Evolutionary conservation across 2,329 filamentous ascomycete species (phyloP), one percentile per base, ranked within the genome.

Genomic region (Arthrocladium fulminans): DNA sequence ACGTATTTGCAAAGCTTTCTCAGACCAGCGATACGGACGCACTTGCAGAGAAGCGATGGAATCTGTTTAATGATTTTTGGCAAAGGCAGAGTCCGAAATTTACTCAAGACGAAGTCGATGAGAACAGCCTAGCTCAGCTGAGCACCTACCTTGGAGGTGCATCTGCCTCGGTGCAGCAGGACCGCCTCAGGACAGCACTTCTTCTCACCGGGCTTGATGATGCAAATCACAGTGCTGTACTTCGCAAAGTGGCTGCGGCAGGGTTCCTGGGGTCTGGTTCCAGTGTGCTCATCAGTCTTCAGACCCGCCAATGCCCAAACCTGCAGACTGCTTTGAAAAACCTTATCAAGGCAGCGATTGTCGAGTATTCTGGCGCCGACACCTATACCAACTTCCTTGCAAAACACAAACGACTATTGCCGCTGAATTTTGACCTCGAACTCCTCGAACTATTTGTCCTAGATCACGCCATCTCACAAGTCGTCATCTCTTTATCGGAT

Each of bases 381-480:
- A 62, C 59, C 1, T 70, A 70, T 46, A 64, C 65, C 39, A 61
- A 54, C 6, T 65, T 68, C 34, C 53, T 70, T 19, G 63, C 61
- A 17, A 62, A 67, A 44, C 63, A 65, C 54, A 60, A 65, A 50
- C 64, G 66, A 2, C 63, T 66, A 29, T 64, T 68, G 51, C 59
- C 67, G 38, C 63, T 73, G 37, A 65, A 62, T 46, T 73, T 72
- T 52, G 70, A 73, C 52, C 59, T 73, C 32, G 68, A 73, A 45
- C 51, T 72, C 20, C 63, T 73, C 20, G 57, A 68, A 40, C 63
- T 65, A n/a, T 70, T 69, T 52, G 61, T 69, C 9, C 58, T 64
- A 45, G 61, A 60, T 46, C 64, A 67, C 12, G 54, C 55, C 2
- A 54, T 66, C 25, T 61, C 61, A 34, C 68, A 65, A 52, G 50